phyloP scores from a whole-genome alignment of 352 stramenopile species.

The Aphanomyces euteiches region DNA sequence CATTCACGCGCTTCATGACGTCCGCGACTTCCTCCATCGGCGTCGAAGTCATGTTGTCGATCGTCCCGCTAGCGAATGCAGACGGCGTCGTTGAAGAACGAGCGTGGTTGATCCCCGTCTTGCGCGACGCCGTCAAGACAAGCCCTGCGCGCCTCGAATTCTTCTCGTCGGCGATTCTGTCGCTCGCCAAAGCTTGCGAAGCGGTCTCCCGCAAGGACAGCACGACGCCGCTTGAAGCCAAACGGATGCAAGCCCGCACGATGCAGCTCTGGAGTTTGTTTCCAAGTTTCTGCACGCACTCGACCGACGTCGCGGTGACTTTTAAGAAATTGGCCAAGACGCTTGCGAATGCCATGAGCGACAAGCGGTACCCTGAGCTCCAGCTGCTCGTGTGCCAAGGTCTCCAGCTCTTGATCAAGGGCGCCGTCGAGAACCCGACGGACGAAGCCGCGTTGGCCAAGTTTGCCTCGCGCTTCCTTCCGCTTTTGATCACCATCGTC shows the following conservation, averaged over 20 bases:
- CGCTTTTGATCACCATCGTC: constrained; percentile 77
- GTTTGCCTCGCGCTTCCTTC: constrained; percentile 78
- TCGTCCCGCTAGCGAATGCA: constrained; percentile 69
- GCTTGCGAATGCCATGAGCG: constrained; percentile 79
- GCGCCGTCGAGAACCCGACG: constrained; percentile 43
- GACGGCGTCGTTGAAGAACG: constrained; percentile 73
- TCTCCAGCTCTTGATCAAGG: constrained; percentile 76
- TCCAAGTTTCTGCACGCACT: constrained; percentile 68
- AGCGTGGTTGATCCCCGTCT: constrained; percentile 75
- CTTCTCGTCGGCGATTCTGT: constrained; percentile 63
- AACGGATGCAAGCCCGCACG: constrained; percentile 71
- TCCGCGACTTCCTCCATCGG: constrained; percentile 64
- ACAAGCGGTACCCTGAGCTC: constrained; percentile 82
- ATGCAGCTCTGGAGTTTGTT: constrained; percentile 83
- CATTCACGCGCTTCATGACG: constrained; percentile 62
- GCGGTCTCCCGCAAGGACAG: constrained; percentile 57
- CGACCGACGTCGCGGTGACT: constrained; percentile 64
- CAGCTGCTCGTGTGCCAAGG: constrained; percentile 81
- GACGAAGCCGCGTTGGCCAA: constrained; percentile 76
- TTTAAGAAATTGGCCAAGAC: constrained; percentile 87
- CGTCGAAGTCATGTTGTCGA: constrained; percentile 58
- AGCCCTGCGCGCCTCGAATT: constrained; percentile 64
- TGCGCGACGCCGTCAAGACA: constrained; percentile 58
- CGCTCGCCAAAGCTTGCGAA: constrained; percentile 70
- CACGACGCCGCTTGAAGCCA: constrained; percentile 59